Conservation (phyloP, 2,329 filamentous ascomycete genomes). For the Coniochaeta sp. region DNA sequence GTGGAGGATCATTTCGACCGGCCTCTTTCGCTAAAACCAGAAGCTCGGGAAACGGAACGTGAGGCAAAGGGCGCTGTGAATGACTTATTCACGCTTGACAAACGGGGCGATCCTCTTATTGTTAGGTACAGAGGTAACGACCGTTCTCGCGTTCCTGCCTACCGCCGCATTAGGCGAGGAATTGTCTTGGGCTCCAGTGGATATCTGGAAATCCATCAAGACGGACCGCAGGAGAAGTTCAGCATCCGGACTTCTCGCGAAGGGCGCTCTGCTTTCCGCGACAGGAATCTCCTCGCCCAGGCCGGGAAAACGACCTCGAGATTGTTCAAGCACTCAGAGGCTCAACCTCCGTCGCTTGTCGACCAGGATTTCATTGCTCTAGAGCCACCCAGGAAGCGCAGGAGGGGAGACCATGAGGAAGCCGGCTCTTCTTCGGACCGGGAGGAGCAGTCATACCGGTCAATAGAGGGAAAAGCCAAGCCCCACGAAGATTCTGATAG, state of each 20-base stretch:
- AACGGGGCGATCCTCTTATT: constrained; percentile 69
- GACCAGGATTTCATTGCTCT: constrained; percentile 43
- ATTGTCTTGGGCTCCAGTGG: constrained; percentile 59
- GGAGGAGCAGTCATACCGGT: constrained; percentile 52
- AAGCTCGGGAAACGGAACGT: background rate
- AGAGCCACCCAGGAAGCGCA: constrained; percentile 32
- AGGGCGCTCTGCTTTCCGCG: constrained; percentile 29
- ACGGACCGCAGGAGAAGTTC: constrained; percentile 50
- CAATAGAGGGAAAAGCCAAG: constrained; percentile 58
- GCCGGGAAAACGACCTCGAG: constrained; percentile 28
- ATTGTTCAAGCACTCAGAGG: constrained; percentile 31
- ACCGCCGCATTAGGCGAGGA: constrained; percentile 62
- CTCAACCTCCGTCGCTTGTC: constrained; percentile 9
- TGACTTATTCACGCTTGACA: constrained; percentile 56
- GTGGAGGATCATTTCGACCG: background rate
- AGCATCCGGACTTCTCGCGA: constrained; percentile 38
- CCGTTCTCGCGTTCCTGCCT: constrained; percentile 62
- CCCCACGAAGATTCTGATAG: constrained; percentile 36
- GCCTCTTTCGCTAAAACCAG: background rate
- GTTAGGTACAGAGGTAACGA: constrained; percentile 68
- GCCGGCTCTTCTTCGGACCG: constrained; percentile 28
- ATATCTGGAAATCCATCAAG: constrained; percentile 59
- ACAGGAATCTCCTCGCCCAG: constrained; percentile 41
- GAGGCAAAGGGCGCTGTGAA: background rate
- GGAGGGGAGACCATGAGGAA: constrained; percentile 23